Evolutionary conservation across 164 flowering plant species (phyloP), one percentile per base, ranked within the genome.

Genomic region (Nelumbo lutea): DNA sequence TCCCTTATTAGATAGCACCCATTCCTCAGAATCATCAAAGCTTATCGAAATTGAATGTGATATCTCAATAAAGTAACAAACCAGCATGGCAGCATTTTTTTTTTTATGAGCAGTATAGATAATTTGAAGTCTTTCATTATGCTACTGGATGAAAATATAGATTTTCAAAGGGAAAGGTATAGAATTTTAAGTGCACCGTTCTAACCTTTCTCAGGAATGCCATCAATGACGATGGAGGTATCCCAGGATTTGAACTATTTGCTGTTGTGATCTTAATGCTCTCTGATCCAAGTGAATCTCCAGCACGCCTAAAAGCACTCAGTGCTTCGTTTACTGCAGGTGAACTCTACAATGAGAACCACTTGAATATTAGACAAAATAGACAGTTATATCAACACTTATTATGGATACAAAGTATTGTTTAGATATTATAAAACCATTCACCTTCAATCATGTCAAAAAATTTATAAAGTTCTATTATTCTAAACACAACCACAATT

Each of bases 211-310:
- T 87, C 66, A 89, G 67, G 76, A 95, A 89, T 74, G 94, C 55
- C 97, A 95, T 95, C 80, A 95, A 71, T 27, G 98, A 95, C 42
- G 98, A 92, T 64, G 98, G 98, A 63, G 98, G 98, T 68, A 95
- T 78, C 71, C 98, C 98, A 64, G 98, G 98, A 83, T 95, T 95
- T 68, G 91, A 78, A 58, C 68, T 62, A 71, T 62, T 86, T 40
- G 98, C 96, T 1, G 61, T 72, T 14, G 85, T 79, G 60, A 91
- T 69, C 59, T 58, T 71, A 65, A 92, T 62, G 62, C 73, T 71
- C 38, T 87, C 83, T 41, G 84, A 74, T 48, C 68, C 68, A 7
- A 92, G 87, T 41, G 96, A 89, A 46, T 75, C 83, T 76, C 76
- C 77, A 67, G 96, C 98, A 73, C 6, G 74, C 48, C 74, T 68